A percentile compares a stretch with the other conserved stretches of the same genome.
These are phyloP conservation scores for Penicillium arizonense DNA, from an alignment of 495 filamentous ascomycete genomes.

Conservation along the genomic window DNA sequence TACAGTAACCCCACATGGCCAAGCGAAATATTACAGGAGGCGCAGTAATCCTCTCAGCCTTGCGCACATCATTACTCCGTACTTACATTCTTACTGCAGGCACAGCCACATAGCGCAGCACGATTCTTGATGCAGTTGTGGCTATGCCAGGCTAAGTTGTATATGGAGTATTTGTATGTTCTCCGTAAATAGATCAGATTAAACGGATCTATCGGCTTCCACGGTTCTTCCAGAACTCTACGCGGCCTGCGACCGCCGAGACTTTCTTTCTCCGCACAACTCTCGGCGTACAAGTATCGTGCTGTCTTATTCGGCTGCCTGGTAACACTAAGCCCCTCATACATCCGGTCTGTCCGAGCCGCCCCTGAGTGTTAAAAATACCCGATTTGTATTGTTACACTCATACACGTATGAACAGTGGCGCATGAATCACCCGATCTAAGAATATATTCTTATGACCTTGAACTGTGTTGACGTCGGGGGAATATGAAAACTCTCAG, in stretches of 20 bases:
- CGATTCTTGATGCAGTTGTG: neutral
- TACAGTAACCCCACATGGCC: constrained; percentile 19
- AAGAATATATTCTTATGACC: no score
- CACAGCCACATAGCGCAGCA: constrained; percentile 10
- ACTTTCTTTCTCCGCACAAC: neutral
- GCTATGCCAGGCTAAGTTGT: constrained; percentile 2
- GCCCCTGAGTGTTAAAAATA: no score
- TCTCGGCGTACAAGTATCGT: neutral
- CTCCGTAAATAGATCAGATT: neutral
- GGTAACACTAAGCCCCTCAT: no score
- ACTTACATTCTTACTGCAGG: neutral
- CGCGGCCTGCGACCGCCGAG: neutral
- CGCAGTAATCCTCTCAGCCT: constrained; percentile 5
- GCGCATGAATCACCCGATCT: no score
- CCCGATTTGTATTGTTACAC: no score
- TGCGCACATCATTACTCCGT: neutral
- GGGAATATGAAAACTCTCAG: no score
- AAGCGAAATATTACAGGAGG: constrained; percentile 15
- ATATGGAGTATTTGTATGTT: neutral
- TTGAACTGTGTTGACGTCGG: no score
- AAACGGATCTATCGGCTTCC: constrained; percentile 16
- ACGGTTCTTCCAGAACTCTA: constrained; percentile 15
- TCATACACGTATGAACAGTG: no score
- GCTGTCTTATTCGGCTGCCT: no score
- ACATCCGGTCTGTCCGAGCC: no score